phyloP scores from a whole-genome alignment of 1,139 yeast genomes.

The Geotrichum australiense region DNA sequence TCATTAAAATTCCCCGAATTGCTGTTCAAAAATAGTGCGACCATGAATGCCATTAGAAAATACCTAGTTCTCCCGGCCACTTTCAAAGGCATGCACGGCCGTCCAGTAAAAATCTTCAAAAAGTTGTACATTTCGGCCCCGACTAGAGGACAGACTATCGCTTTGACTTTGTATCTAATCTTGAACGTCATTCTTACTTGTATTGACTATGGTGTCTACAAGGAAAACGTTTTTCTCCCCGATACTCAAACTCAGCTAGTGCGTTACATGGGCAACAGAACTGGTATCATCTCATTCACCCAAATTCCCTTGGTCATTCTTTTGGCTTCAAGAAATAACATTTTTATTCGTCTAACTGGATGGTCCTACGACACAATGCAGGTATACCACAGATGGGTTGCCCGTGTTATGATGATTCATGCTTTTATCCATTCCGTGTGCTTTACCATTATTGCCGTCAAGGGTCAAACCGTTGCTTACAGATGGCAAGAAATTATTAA shows the following conservation, averaged over 20 bases:
- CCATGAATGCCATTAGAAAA: slow-evolving; percentile 24
- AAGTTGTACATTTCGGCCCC: slow-evolving; percentile 27
- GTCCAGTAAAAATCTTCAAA: slow-evolving; percentile 25
- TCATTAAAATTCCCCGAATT: slow-evolving; percentile 20
- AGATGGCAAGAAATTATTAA: slow-evolving; percentile 39
- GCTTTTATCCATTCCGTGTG: slow-evolving; percentile 35
- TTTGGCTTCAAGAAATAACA: slow-evolving; percentile 59
- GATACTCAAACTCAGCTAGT: slow-evolving; percentile 26
- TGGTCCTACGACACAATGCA: slow-evolving; percentile 61
- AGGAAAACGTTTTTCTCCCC: slow-evolving; percentile 23
- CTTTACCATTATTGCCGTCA: slow-evolving; percentile 32
- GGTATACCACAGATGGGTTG: slow-evolving; percentile 56
- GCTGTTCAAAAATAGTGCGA: slow-evolving; percentile 18
- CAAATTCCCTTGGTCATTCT: slow-evolving; percentile 49
- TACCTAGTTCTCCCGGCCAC: slow-evolving; percentile 32
- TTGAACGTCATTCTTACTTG: slow-evolving; percentile 27
- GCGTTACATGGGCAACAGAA: slow-evolving; percentile 48
- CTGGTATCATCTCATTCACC: slow-evolving; percentile 54
- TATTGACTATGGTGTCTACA: slow-evolving; percentile 20
- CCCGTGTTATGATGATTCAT: slow-evolving; percentile 48
- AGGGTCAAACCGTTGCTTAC: slow-evolving; percentile 34
- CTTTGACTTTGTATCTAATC: slow-evolving; percentile 26
- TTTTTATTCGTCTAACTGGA: slow-evolving; percentile 50
- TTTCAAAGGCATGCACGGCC: slow-evolving; percentile 27
- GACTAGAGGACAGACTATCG: slow-evolving; percentile 30